phyloP scores from a whole-genome alignment of 768 basidiomycete species.

The Lepiota venenata region DNA sequence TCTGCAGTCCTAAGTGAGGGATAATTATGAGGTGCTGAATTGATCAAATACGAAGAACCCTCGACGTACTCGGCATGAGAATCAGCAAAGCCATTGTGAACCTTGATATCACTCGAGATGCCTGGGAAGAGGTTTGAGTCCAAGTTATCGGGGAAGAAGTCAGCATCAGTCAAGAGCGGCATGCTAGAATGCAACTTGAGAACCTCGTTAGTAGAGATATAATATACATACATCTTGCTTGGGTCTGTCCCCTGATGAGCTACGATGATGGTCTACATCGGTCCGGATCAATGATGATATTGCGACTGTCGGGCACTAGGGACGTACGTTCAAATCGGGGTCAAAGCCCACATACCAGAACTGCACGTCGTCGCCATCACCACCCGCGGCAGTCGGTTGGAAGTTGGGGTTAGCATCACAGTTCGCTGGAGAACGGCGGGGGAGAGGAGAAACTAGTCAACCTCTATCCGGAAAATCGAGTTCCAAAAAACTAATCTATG shows the following conservation, averaged over 20 bases:
- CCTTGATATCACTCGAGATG: slow-evolving; percentile 36
- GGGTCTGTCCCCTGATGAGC: slow-evolving; percentile 28
- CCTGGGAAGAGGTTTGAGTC: slow-evolving; percentile 53
- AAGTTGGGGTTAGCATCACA: slow-evolving; percentile 46
- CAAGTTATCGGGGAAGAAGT: slow-evolving; percentile 37
- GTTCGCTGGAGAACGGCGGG: slow-evolving; percentile 25
- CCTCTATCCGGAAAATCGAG: slow-evolving; percentile 49
- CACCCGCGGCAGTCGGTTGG: slow-evolving; percentile 45
- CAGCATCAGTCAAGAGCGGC: slow-evolving; percentile 46
- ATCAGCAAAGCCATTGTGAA: slow-evolving; percentile 52
- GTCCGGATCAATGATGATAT: neutral
- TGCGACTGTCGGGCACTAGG: neutral
- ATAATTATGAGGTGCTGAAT: neutral
- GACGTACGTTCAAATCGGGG: slow-evolving; percentile 24
- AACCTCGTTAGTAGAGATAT: neutral
- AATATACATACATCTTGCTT: slow-evolving; percentile 12
- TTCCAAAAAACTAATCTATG: slow-evolving; percentile 20
- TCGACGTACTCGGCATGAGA: slow-evolving; percentile 36
- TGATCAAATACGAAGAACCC: neutral
- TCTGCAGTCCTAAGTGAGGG: slow-evolving; percentile 29
- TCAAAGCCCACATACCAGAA: slow-evolving; percentile 48
- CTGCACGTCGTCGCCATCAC: slow-evolving; percentile 38
- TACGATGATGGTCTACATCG: slow-evolving; percentile 30
- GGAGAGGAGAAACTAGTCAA: neutral
- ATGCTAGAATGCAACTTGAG: slow-evolving; percentile 23